Evolutionary conservation across 192 early-diverging fungal species (phyloP).

Genomic region (Podila epicladia): DNA sequence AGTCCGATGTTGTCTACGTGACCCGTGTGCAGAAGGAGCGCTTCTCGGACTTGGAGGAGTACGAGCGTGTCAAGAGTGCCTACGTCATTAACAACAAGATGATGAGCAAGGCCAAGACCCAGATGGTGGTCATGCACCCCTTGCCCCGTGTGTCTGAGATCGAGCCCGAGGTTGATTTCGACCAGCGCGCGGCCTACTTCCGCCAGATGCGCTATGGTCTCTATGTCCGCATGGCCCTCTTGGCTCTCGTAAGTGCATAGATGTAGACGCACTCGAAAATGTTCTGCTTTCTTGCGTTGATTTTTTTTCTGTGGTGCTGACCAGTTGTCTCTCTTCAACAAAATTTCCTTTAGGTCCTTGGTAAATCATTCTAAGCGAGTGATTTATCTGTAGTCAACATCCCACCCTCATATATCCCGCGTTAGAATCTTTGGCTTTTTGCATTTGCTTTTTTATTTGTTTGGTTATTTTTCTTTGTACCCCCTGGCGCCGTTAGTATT

Average conservation of each 20-base stretch:
- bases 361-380: slow-evolving; percentile 30
- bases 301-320: too few species aligned
- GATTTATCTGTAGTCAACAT: background rate
- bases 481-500: background rate
- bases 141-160: slow-evolving; percentile 95
- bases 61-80: slow-evolving; percentile 77
- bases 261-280: too few species aligned
- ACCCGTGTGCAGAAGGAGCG: slow-evolving; percentile 98
- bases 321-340: background rate
- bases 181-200: slow-evolving; percentile 98
- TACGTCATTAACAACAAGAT: slow-evolving; percentile 91
- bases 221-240: slow-evolving; percentile 97
- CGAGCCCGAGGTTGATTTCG: slow-evolving; percentile 97
- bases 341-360: slow-evolving; percentile 17
- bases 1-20: slow-evolving; percentile 96
- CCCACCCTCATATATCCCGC: background rate
- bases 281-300: too few species aligned
- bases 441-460: background rate
- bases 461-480: background rate
- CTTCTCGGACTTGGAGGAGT: slow-evolving; percentile 80
- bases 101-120: slow-evolving; percentile 87
- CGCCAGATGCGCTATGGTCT: slow-evolving; percentile 98
- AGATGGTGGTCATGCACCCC: slow-evolving; percentile 99
- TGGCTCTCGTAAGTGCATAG: slow-evolving; percentile 77
- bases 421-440: background rate